phyloP scores from a whole-genome alignment of 805 yeast genomes.

The Kazachstania kunashirensis region DNA sequence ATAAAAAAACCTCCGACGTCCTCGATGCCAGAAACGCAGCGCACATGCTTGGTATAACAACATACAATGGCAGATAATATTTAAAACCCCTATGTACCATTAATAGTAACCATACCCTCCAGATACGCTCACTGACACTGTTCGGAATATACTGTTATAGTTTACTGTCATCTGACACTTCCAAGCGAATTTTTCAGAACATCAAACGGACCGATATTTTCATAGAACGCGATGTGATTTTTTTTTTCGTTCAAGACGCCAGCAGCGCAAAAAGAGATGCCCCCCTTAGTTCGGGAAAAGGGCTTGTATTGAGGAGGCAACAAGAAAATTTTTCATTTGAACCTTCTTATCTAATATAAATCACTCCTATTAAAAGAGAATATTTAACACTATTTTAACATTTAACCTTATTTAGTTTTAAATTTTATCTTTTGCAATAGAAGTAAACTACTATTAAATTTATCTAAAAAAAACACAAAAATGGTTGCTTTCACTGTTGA shows the following conservation, averaged over 20 bases:
- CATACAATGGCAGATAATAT: conserved; percentile 18
- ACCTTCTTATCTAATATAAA: too few species aligned
- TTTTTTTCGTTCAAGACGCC: too few species aligned
- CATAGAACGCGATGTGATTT: conserved; percentile 4
- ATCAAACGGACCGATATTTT: not conserved
- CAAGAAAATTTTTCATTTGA: too few species aligned
- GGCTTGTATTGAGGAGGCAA: too few species aligned
- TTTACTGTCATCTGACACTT: not conserved
- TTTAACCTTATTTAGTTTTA: too few species aligned
- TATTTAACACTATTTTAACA: too few species aligned
- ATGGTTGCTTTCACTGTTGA: conserved; percentile 50
- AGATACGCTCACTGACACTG: not conserved
- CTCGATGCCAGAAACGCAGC: conserved; percentile 85
- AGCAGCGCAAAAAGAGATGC: too few species aligned
- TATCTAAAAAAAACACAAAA: conserved; percentile 8
- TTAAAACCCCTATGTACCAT: not conserved
- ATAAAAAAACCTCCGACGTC: conserved; percentile 6
- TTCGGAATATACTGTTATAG: not conserved
- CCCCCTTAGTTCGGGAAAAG: too few species aligned
- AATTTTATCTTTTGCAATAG: too few species aligned
- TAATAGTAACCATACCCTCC: not conserved
- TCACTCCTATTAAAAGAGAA: too few species aligned
- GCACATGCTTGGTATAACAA: conserved; percentile 62
- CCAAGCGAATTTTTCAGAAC: not conserved
- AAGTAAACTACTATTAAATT: too few species aligned